Evolutionary conservation across 1,139 yeast genomes (phyloP).

Genomic region (Candida pseudoviswanathii): DNA sequence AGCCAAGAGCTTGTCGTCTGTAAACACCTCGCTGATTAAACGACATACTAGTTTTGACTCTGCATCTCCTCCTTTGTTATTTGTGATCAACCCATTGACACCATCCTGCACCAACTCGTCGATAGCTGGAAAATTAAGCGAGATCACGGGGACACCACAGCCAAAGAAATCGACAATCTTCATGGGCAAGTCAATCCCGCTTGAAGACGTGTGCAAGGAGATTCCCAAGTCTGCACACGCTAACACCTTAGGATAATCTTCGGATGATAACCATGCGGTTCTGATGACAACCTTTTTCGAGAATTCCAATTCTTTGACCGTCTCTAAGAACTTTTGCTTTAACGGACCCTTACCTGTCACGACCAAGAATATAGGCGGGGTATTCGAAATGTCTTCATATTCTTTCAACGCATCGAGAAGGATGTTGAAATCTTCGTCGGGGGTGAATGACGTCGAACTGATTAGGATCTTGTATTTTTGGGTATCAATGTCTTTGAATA

Average conservation of each 20-base stretch:
- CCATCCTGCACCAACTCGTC: slow-evolving; percentile 56
- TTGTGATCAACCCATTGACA: slow-evolving; percentile 46
- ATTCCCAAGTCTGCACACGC: slow-evolving; percentile 85
- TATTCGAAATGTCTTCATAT: slow-evolving; percentile 47
- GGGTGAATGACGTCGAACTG: slow-evolving; percentile 92
- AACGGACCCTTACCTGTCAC: slow-evolving; percentile 97
- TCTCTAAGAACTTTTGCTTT: slow-evolving; percentile 49
- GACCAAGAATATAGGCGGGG: slow-evolving; percentile 61
- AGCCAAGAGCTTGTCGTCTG: slow-evolving; percentile 30
- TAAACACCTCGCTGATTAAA: slow-evolving; percentile 48
- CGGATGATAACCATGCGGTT: slow-evolving; percentile 76
- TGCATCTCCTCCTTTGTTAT: slow-evolving; percentile 23
- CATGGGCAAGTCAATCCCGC: slow-evolving; percentile 97
- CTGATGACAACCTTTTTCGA: slow-evolving; percentile 53
- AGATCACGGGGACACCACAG: slow-evolving; percentile 89
- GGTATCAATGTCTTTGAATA: slow-evolving; percentile 40
- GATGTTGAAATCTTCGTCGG: slow-evolving; percentile 84
- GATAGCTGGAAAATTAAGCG: slow-evolving; percentile 74
- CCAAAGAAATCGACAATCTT: slow-evolving; percentile 96
- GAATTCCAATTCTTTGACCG: slow-evolving; percentile 45
- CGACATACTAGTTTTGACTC: slow-evolving; percentile 52
- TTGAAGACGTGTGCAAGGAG: slow-evolving; percentile 87
- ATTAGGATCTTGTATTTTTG: slow-evolving; percentile 62
- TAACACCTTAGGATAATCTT: slow-evolving; percentile 77
- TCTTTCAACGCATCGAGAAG: slow-evolving; percentile 66